Percentiles rank a stretch among this genome's conserved stretches.
Evolutionary conservation across 2,329 filamentous ascomycete species (phyloP).

Genomic region (Stenocarpella maydis): DNA sequence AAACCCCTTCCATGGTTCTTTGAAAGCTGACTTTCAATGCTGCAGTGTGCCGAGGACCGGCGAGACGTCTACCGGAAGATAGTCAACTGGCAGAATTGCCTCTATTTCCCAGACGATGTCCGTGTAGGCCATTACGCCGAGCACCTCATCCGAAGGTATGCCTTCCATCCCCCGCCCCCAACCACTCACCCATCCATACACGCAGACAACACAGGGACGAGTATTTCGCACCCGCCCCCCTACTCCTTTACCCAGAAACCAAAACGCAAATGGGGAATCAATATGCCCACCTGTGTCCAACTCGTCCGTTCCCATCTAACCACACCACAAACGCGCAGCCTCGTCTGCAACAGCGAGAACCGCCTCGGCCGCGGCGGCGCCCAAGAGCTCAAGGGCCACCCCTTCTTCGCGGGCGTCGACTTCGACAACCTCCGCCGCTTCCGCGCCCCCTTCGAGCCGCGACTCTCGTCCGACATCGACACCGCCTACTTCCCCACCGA

Average conservation of each 20-base stretch:
- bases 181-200: not conserved
- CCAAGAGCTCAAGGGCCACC: slow-evolving; percentile 76
- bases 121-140: slow-evolving; percentile 74
- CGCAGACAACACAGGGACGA: not conserved
- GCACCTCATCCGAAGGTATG: slow-evolving; percentile 74
- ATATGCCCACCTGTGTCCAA: not conserved
- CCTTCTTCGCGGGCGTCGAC: slow-evolving; percentile 80
- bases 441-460: slow-evolving; percentile 78
- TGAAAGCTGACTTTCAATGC: no score
- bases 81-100: slow-evolving; percentile 77
- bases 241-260: no score
- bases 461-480: slow-evolving; percentile 75
- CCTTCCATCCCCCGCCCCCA: no score
- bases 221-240: not conserved
- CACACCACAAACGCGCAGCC: slow-evolving; percentile 55
- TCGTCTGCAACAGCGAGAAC: slow-evolving; percentile 76
- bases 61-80: slow-evolving; percentile 84
- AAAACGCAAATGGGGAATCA: no score
- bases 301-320: not conserved
- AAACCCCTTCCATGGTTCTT: no score
- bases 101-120: slow-evolving; percentile 80
- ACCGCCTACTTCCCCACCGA: slow-evolving; percentile 83
- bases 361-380: slow-evolving; percentile 75
- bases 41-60: slow-evolving; percentile 79
- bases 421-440: slow-evolving; percentile 77